Evolutionary conservation across 164 flowering plant genomes (phyloP).

Genomic region (Annona cherimola): DNA sequence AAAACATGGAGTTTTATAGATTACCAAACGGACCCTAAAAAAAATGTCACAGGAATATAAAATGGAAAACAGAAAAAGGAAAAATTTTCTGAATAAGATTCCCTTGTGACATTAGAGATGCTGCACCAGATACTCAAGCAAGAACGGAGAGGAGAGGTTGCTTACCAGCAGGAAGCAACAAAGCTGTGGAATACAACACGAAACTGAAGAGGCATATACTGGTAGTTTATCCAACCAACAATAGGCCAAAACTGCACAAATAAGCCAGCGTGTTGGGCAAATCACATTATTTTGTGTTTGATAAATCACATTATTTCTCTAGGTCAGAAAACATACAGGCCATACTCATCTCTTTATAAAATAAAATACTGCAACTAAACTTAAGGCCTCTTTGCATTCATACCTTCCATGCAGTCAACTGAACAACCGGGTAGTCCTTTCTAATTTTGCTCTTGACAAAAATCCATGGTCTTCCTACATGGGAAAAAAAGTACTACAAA

Average conservation of each 20-base stretch:
- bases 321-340: neutral
- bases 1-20: neutral
- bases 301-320: neutral
- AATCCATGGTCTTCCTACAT: conserved; percentile 63
- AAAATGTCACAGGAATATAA: neutral
- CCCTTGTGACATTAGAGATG: neutral
- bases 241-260: conserved; percentile 75
- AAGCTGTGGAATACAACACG: conserved; percentile 73
- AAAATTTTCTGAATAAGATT: neutral
- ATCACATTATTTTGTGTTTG: neutral
- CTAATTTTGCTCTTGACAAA: conserved; percentile 51
- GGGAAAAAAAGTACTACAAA: neutral
- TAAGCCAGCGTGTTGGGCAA: neutral
- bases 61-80: neutral
- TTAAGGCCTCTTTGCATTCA: neutral
- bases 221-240: conserved; percentile 71
- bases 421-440: conserved; percentile 62
- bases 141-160: neutral
- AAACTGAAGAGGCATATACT: conserved; percentile 69
- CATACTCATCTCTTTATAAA: neutral
- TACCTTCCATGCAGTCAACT: conserved; percentile 79
- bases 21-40: neutral
- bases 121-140: neutral
- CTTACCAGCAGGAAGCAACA: conserved; percentile 70
- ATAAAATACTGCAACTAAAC: too few species aligned